phyloP scores from a whole-genome alignment of 352 stramenopile species.

The Pilasporangium apinafurcum region DNA sequence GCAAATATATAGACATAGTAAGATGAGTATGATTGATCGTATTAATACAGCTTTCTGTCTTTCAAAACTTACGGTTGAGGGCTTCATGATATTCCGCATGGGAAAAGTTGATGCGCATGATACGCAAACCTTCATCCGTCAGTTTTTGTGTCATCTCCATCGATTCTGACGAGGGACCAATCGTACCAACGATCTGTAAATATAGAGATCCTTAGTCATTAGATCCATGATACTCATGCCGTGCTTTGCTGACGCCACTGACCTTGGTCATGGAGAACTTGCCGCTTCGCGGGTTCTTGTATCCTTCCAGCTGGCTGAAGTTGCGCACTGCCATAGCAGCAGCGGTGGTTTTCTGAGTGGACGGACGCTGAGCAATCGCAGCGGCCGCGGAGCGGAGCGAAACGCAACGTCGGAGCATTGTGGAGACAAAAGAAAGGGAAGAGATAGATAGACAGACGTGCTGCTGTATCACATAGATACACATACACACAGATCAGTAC shows the following conservation, averaged over 20 bases:
- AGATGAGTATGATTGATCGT: not conserved
- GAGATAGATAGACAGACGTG: not conserved
- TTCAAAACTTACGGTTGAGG: constrained; percentile 32
- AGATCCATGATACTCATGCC: not conserved
- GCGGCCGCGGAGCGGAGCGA: constrained; percentile 6
- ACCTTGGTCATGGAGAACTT: constrained; percentile 88
- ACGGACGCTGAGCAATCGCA: not conserved
- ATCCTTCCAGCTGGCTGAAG: constrained; percentile 26
- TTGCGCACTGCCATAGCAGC: not conserved
- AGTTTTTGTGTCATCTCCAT: constrained; percentile 78
- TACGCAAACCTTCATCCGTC: constrained; percentile 83
- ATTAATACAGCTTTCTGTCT: constrained; percentile 3
- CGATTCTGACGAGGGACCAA: constrained; percentile 84
- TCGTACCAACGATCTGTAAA: constrained; percentile 88
- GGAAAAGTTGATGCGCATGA: constrained; percentile 96
- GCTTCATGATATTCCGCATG: constrained; percentile 89
- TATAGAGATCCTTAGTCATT: not conserved
- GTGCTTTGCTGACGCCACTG: too few species aligned
- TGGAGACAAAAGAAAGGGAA: not conserved
- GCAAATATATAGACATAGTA: not conserved
- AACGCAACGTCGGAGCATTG: constrained; percentile 13
- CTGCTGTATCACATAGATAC: too few species aligned
- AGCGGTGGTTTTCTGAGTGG: too few species aligned
- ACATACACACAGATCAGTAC: too few species aligned
- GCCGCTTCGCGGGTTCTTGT: constrained; percentile 73